Conservation (phyloP, 208 protist species). For the Porcisia hertigi region DNA sequence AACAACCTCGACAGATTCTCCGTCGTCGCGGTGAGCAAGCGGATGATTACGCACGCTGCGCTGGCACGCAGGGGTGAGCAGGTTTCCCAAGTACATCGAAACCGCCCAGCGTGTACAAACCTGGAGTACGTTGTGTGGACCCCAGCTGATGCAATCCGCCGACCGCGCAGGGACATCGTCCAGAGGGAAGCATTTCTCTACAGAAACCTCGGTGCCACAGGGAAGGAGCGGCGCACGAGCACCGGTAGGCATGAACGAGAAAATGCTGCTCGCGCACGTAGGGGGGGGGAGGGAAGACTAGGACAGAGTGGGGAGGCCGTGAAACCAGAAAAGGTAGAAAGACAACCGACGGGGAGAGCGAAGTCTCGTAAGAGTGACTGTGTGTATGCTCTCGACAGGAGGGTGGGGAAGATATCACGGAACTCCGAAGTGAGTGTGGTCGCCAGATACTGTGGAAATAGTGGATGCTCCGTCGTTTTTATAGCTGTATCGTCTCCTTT, state of each 20-base stretch:
- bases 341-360: not conserved
- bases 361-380: not conserved
- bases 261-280: not conserved
- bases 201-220: slow-evolving; percentile 15
- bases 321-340: not conserved
- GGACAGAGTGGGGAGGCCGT: not conserved
- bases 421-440: not conserved
- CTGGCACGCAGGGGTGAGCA: slow-evolving; percentile 35
- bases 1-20: slow-evolving; percentile 34
- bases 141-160: slow-evolving; percentile 56
- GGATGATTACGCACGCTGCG: slow-evolving; percentile 38
- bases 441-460: not conserved
- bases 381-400: not conserved
- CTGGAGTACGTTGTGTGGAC: slow-evolving; percentile 80
- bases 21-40: slow-evolving; percentile 27
- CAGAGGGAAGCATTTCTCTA: slow-evolving; percentile 44
- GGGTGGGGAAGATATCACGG: not conserved
- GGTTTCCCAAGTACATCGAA: slow-evolving; percentile 46
- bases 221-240: not conserved
- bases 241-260: not conserved
- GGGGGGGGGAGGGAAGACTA: not conserved
- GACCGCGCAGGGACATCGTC: slow-evolving; percentile 45
- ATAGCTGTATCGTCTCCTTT: not conserved
- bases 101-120: slow-evolving; percentile 69
- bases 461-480: not conserved